Conservation (phyloP, 768 basidiomycete genomes). For the Kwoniella mangroviensis region DNA sequence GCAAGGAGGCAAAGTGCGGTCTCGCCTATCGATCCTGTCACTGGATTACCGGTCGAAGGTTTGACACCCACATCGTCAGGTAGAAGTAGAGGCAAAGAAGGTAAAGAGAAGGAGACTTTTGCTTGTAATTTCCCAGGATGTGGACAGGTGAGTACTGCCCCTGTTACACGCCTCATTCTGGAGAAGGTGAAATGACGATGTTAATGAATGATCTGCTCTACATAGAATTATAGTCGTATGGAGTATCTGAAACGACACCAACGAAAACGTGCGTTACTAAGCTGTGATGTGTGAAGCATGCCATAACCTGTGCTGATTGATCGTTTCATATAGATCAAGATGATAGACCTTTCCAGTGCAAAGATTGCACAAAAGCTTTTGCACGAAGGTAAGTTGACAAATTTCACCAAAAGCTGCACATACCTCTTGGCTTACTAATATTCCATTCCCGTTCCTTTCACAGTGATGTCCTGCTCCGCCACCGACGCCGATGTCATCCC, state of each 20-base stretch:
- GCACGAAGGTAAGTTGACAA: constrained; percentile 53
- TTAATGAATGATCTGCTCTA: no score
- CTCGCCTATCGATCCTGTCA: constrained; percentile 10
- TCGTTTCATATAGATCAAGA: constrained; percentile 53
- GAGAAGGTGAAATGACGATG: no score
- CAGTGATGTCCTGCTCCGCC: constrained; percentile 59
- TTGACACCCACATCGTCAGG: constrained; percentile 7
- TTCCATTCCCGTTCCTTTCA: not conserved
- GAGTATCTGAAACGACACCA: constrained; percentile 59
- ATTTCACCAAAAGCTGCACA: not conserved
- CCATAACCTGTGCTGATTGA: not conserved
- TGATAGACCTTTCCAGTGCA: constrained; percentile 57
- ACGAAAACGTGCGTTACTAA: constrained; percentile 54
- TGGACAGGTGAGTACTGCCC: constrained; percentile 42
- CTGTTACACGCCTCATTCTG: no score
- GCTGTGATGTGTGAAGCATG: not conserved
- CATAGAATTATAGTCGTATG: constrained; percentile 56
- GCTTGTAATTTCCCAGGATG: constrained; percentile 50
- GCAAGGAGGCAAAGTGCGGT: constrained; percentile 29
- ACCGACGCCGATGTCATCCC: constrained; percentile 57
- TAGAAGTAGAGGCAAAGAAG: constrained; percentile 35
- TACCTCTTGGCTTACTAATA: constrained; percentile 6
- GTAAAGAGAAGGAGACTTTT: constrained; percentile 53
- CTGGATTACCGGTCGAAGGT: constrained; percentile 23
- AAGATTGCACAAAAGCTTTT: constrained; percentile 57